These are phyloP conservation scores for Lagerstroemia speciosa DNA, from an alignment of 345 rosid genomes.

Conservation along the genomic window DNA sequence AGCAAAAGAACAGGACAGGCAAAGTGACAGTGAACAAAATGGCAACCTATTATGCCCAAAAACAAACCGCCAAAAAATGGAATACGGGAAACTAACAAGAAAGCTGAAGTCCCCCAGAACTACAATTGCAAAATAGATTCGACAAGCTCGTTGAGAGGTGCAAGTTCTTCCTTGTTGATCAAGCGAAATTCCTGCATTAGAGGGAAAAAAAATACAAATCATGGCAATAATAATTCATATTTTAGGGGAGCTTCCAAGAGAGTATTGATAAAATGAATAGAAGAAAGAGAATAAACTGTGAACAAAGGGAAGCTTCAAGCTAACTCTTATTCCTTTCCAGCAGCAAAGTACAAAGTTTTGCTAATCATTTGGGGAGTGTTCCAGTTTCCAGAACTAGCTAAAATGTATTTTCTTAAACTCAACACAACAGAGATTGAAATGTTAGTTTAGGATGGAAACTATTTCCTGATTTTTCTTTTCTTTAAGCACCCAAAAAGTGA, in stretches of 20 bases:
- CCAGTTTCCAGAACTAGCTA: too few species aligned
- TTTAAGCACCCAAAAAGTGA: too few species aligned
- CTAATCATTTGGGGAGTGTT: too few species aligned
- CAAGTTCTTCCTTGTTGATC: constrained; percentile 53
- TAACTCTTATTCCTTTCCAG: not conserved
- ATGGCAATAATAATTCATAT: not conserved
- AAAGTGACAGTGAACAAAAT: not conserved
- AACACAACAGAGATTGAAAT: too few species aligned
- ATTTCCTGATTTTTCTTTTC: not conserved
- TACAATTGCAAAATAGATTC: constrained; percentile 54
- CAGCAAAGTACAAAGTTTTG: not conserved
- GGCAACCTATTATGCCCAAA: not conserved
- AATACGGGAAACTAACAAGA: not conserved
- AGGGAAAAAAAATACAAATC: not conserved
- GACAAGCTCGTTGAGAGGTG: constrained; percentile 50
- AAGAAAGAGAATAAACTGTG: not conserved
- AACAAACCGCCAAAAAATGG: not conserved
- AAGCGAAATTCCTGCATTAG: constrained; percentile 52
- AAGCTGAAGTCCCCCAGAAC: not conserved
- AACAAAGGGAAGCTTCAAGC: not conserved
- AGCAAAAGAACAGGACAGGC: not conserved
- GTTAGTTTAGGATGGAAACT: not conserved
- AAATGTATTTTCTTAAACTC: too few species aligned
- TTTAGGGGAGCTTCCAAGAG: not conserved
- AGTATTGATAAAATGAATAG: not conserved